Base-by-base conservation (phyloP, 768 basidiomycete species). In the Amanita jacksonii region DNA sequence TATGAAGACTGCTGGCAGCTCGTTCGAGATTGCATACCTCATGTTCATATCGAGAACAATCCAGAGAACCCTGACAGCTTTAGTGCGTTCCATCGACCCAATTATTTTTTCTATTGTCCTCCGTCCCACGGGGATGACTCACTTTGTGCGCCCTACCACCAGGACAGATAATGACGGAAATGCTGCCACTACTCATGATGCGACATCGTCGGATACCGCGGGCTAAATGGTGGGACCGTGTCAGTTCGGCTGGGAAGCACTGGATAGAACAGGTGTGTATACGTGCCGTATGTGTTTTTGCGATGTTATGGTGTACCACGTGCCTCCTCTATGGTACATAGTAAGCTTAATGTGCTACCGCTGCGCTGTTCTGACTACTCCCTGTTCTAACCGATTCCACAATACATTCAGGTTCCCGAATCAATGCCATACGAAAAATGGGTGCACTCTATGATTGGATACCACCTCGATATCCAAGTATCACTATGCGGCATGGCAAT, bases 121-220 rank as follows among this genome's bases (percentile, higher is more conserved):
- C 20, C 20, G 43, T 45, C 16, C 18, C 13, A 8, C 13, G 25
- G 15, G n/a, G n/a, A 31, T 33, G 24, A 39, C 49, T 54, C 16
- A 50, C 43, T 37, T 32, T 32, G 8, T 30, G 27, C 4, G 5
- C n/a, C n/a, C 27, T 47, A 36, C 41, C 31, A 32, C 25, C 46
- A 87, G 85, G 84, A 16, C 72, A 75, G 54, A 64, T 83, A 52
- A 78, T 88, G 58, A 77, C 79, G n/a, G 70, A 80, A 51, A 80
- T 87, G 68, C 63, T 88, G 8, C 85, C 85, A 0, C 65, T 87
- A 10, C 77, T 87, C 52, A 86, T 88, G 85, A 87, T 87, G 85
- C 67, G 85, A 12, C 85, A 87, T 58, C 70, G 85, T 44, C 77
- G 85, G 30, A 82, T 87, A 60, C 82, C 85, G 1, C 69, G 84